Percentiles rank a stretch among this genome's conserved stretches.
These are phyloP conservation scores for Strombidium stylifer DNA, from an alignment of 73 alveolate species.

Conservation along the genomic window DNA sequence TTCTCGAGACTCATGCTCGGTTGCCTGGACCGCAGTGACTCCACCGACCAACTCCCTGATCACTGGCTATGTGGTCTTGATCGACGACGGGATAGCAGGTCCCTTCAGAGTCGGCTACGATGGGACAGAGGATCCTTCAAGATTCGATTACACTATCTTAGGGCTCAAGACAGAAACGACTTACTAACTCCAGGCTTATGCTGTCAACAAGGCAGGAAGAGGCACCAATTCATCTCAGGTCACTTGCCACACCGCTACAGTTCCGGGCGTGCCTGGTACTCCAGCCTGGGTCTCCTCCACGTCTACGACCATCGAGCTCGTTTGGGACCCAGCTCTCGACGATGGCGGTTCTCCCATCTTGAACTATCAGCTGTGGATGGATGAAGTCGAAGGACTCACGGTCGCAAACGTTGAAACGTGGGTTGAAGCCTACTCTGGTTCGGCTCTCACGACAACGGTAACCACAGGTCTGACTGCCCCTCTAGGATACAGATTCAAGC, in stretches of 20 bases:
- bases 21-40: conserved; percentile 58
- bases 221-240: conserved; percentile 40
- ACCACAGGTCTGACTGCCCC: conserved; percentile 39
- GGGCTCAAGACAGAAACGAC: conserved; percentile 37
- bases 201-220: conserved; percentile 69
- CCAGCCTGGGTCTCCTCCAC: conserved; percentile 48
- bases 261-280: conserved; percentile 69
- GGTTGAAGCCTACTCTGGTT: conserved; percentile 36
- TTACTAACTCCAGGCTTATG: conserved; percentile 46
- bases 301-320: conserved; percentile 43
- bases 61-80: conserved; percentile 52
- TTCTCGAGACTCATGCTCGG: conserved; percentile 61
- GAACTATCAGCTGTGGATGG: conserved; percentile 63
- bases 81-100: conserved; percentile 58
- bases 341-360: conserved; percentile 68
- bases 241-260: conserved; percentile 67
- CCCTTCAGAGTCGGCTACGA: conserved; percentile 32
- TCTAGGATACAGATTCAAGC: conserved; percentile 54
- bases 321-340: conserved; percentile 78
- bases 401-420: conserved; percentile 33
- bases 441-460: conserved; percentile 6
- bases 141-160: conserved; percentile 7
- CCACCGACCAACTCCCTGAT: conserved; percentile 52
- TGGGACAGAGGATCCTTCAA: conserved; percentile 39
- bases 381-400: conserved; percentile 52